Base-by-base conservation (phyloP, 2,329 filamentous ascomycete genomes). In the Myriosclerotinia duriaeana region DNA sequence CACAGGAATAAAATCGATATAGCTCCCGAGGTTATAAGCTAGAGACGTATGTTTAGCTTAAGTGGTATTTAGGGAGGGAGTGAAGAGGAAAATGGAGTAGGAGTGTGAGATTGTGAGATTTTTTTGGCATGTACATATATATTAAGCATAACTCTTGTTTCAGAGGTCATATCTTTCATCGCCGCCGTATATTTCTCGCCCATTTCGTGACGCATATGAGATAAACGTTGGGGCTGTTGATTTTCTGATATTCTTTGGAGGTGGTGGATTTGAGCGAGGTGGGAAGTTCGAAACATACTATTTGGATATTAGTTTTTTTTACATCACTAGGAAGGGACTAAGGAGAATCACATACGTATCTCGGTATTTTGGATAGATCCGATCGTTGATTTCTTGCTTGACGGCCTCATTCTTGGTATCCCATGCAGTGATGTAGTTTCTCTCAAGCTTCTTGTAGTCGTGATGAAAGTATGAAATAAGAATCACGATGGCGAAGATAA, bases 151-250 rank as follows among this genome's bases (percentile, higher is more conserved):
- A 65, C 22, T 26, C 26, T 48, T 7, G 34, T 34, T 17, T 52
- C n/a, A 22, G 56, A 48, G 17, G 56, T 60, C 56, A 60, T 60
- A 17, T 60, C 56, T 11, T 17, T 50, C 20, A 60, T 60, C 2
- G 56, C 56, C 7, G 30, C 56, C 9, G 8, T 38, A 22, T 38
- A 60, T 60, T 50, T 60, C 14, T 50, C 56, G 8, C 44, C 15
- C 44, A 60, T 38, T 2, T 60, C 20, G 20, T 22, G 30, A 38
- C 56, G 56, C 56, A 60, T 60, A 8, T 20, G 36, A 4, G 12
- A 1, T 4, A 60, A 36, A 2, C 44, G 50, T 14, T 22, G 44
- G 0, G 44, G 42, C 38, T 36, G n/a, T 36, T 50, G 56, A 36
- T 60, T 48, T 6, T 50, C 44, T 0, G 56, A 20, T 1, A 48